These are phyloP conservation scores for Triticum dicoccoides DNA, from an alignment of 176 grass and related monocot genomes.

Conservation along the genomic window DNA sequence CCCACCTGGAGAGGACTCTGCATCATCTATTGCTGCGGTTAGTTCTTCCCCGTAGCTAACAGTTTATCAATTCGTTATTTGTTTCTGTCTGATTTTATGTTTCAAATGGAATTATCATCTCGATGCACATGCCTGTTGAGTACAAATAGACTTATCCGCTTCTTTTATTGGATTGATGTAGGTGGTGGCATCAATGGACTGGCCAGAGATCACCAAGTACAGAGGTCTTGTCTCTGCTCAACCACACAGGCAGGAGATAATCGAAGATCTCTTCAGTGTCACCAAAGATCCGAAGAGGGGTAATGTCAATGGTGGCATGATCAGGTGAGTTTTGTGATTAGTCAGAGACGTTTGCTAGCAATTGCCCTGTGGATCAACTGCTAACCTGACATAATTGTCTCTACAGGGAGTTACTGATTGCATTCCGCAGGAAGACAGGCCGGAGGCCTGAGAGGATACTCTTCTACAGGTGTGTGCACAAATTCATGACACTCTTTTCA, in stretches of 20 bases:
- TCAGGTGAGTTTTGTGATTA: slow-evolving; percentile 33
- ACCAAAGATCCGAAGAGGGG: slow-evolving; percentile 29
- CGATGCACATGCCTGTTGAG: neutral
- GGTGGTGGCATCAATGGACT: slow-evolving; percentile 78
- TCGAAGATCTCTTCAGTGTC: slow-evolving; percentile 47
- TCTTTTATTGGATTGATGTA: slow-evolving; percentile 20
- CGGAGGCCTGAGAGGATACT: slow-evolving; percentile 50
- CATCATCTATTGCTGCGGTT: slow-evolving; percentile 79
- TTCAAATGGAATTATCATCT: neutral
- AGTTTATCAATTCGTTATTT: neutral
- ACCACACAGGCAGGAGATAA: slow-evolving; percentile 51
- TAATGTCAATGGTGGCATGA: slow-evolving; percentile 40
- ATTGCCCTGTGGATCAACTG: neutral
- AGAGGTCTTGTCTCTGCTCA: slow-evolving; percentile 63
- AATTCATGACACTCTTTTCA: neutral
- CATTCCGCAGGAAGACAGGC: slow-evolving; percentile 30
- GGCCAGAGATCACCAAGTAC: slow-evolving; percentile 70
- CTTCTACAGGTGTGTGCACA: slow-evolving; percentile 54
- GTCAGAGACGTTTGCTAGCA: neutral
- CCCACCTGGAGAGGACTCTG: slow-evolving; percentile 72
- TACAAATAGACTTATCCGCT: neutral
- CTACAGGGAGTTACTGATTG: slow-evolving; percentile 50
- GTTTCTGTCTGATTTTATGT: neutral
- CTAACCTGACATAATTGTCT: slow-evolving; percentile 15
- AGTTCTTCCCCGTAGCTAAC: slow-evolving; percentile 7